phyloP scores from a whole-genome alignment of 768 basidiomycete genomes.

The Rhodotorula babjevae region DNA sequence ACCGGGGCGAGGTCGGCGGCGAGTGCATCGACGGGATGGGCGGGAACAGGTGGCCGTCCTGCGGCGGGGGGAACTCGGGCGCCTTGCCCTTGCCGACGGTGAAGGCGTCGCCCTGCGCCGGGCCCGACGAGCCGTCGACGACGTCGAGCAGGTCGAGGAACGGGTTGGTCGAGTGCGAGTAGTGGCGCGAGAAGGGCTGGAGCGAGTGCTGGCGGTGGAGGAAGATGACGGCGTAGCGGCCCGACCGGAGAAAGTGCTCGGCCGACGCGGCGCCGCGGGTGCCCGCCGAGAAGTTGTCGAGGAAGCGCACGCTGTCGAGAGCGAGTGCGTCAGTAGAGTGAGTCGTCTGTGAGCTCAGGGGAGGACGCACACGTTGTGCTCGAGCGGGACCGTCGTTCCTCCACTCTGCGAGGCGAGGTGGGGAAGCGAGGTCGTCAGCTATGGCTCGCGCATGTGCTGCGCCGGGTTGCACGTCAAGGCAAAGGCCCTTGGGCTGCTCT shows the following conservation, averaged over 20 bases:
- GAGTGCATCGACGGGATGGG: constrained; percentile 26
- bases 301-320: constrained; percentile 78
- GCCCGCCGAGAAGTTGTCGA: constrained; percentile 99
- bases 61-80: not conserved
- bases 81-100: constrained; percentile 6
- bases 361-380: constrained; percentile 90
- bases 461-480: no score
- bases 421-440: not conserved
- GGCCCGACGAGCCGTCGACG: constrained; percentile 19
- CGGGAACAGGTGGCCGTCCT: constrained; percentile 20
- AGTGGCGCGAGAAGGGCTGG: constrained; percentile 94
- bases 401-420: constrained; percentile 64
- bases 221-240: constrained; percentile 90
- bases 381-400: constrained; percentile 93
- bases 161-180: constrained; percentile 95
- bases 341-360: not conserved
- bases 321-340: not conserved
- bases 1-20: not conserved
- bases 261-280: constrained; percentile 96
- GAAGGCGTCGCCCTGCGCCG: not conserved
- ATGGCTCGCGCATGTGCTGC: not conserved
- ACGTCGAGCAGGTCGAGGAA: constrained; percentile 93
- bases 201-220: constrained; percentile 97
- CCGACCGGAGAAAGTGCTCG: constrained; percentile 89
- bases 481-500: not conserved